phyloP scores from a whole-genome alignment of 2,329 filamentous ascomycete genomes.

The Taxawa tesnikishii region DNA sequence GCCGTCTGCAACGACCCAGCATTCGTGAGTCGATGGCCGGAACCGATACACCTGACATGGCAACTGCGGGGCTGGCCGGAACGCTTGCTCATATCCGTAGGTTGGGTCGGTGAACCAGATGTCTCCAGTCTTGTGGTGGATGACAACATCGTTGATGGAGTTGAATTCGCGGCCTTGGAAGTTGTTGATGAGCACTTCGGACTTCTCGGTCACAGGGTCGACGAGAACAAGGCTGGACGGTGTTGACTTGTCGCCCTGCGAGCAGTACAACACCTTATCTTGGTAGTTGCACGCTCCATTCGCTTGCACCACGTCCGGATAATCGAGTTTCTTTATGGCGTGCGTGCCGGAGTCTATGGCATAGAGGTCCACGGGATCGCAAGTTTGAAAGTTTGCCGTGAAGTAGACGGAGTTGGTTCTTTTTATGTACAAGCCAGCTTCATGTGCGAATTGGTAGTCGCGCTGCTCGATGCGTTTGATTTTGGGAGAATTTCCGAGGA shows the following conservation, averaged over 20 bases:
- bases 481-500: constrained; percentile 1
- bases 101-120: constrained; percentile 54
- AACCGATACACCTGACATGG: constrained; percentile 48
- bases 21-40: constrained; percentile 35
- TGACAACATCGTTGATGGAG: constrained; percentile 43
- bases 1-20: constrained; percentile 45
- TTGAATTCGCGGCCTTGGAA: constrained; percentile 50
- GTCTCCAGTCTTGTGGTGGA: constrained; percentile 40
- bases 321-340: constrained; percentile 6
- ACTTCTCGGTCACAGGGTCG: constrained; percentile 6
- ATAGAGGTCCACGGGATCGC: constrained; percentile 11
- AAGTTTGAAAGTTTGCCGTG: constrained; percentile 17
- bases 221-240: constrained; percentile 8
- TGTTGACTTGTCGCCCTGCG: constrained; percentile 9
- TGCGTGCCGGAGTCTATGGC: constrained; percentile 13
- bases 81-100: constrained; percentile 48
- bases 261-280: constrained; percentile 11
- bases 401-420: constrained; percentile 20
- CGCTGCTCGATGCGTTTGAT: constrained; percentile 4
- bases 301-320: constrained; percentile 8
- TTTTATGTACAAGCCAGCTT: constrained; percentile 15
- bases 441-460: constrained; percentile 16
- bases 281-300: constrained; percentile 13
- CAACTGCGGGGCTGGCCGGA: constrained; percentile 40
- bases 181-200: constrained; percentile 36